Conservation (phyloP, 208 protist genomes). For the Trypanosoma mega region DNA sequence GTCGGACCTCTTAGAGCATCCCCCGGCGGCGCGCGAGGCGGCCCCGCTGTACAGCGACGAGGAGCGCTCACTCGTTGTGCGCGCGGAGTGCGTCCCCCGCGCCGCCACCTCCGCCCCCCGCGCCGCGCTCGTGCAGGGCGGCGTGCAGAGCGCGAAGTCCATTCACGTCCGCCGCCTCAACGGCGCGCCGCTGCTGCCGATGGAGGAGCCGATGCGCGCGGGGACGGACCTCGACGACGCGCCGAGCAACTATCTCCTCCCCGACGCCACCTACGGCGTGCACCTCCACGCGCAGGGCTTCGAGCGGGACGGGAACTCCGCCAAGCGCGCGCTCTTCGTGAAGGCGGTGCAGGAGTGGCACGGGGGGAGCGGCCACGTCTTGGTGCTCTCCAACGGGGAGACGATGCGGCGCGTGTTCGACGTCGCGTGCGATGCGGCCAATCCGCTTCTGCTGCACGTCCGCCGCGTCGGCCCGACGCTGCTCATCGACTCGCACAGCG, state of each 20-base stretch:
- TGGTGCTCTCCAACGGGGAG: conserved; percentile 69
- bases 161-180: conserved; percentile 69
- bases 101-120: conserved; percentile 7
- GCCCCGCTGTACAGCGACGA: conserved; percentile 35
- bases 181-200: conserved; percentile 56
- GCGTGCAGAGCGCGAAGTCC: conserved; percentile 22
- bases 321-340: conserved; percentile 57
- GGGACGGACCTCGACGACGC: conserved; percentile 76
- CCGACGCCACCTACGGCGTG: conserved; percentile 65
- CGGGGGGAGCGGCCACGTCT: conserved; percentile 42
- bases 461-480: conserved; percentile 64
- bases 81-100: conserved; percentile 8
- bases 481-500: conserved; percentile 53
- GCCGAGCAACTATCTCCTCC: conserved; percentile 67
- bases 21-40: background rate
- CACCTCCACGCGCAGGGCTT: conserved; percentile 84
- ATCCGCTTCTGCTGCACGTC: conserved; percentile 58
- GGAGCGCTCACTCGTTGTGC: conserved; percentile 23
- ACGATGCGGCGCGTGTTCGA: conserved; percentile 74
- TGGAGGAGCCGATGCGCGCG: conserved; percentile 38
- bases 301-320: conserved; percentile 52
- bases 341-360: conserved; percentile 60
- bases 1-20: conserved; percentile 13
- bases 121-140: conserved; percentile 17
- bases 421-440: conserved; percentile 43